Evolutionary conservation across 805 yeast species (phyloP).

Genomic region (Maudiozyma bulderi): DNA sequence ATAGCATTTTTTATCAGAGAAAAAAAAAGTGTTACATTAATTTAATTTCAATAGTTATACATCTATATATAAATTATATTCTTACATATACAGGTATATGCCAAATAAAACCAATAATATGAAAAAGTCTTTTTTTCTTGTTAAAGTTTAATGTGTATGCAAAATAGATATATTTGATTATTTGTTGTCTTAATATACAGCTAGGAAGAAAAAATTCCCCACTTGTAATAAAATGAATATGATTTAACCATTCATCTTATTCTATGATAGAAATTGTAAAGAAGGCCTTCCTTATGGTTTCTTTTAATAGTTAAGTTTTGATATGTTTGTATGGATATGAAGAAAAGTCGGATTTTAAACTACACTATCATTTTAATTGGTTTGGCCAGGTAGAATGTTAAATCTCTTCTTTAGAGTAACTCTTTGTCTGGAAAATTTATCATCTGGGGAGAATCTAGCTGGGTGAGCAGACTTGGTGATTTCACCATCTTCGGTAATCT

Average conservation of each 20-base stretch:
- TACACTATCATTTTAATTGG: background rate
- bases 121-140: too few species aligned
- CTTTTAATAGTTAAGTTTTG: too few species aligned
- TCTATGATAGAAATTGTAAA: too few species aligned
- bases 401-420: constrained; percentile 94
- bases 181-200: too few species aligned
- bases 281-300: too few species aligned
- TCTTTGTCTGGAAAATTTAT: constrained; percentile 97
- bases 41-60: background rate
- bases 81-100: background rate
- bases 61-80: background rate
- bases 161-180: too few species aligned
- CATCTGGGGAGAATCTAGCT: constrained; percentile 98
- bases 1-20: background rate
- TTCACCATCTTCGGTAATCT: constrained; percentile 74
- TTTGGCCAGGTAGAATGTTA: constrained; percentile 55
- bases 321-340: too few species aligned
- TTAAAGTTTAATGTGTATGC: too few species aligned
- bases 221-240: too few species aligned
- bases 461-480: constrained; percentile 99
- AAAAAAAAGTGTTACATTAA: too few species aligned
- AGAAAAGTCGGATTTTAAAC: background rate
- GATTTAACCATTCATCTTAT: too few species aligned
- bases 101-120: background rate
- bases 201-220: too few species aligned